Evolutionary conservation across 352 stramenopile species (phyloP), one percentile per base, ranked within the genome.

Genomic region (Phytophthora quininea): DNA sequence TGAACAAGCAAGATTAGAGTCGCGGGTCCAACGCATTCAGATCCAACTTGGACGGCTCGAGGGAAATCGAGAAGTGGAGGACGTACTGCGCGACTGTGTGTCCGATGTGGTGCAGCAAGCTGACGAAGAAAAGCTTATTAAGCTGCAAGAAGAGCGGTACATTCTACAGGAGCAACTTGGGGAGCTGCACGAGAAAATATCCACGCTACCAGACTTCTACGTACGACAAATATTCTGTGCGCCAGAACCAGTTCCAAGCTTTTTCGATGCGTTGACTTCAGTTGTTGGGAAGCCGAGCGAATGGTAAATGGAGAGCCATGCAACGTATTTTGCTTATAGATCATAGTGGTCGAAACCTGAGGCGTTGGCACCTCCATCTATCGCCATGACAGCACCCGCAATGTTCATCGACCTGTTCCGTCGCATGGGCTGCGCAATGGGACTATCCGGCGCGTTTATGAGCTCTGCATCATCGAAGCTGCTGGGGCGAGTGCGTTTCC

Each of bases 141-240:
- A 76, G 7, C 50, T 94, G 12, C 71, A 80, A 38, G 86, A 96
- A 38, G 88, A 96, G 65, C 83, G 86, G 12, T 73, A 76, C n/a
- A 74, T 90, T 30, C 59, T 96, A 35, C 83, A 92, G 52, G 73
- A 90, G 38, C 78, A 82, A 12, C 71, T 96, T 9, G 82, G 80
- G 14, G 81, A 94, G 47, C 60, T 96, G 29, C 88, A 90, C 50
- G 60, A 92, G 50, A 96, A 94, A 63, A 89, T 94, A 67, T 93
- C 88, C 45, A 90, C 82, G 11, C 72, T 94, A 42, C 88, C 88
- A 32, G 88, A 94, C 43, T 95, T 95, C 47, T 95, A 95, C 48
- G 81, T 94, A 52, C 84, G 86, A 42, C 78, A 94, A 71, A 90
- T 95, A 47, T 95, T 95, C 66, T 95, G 88, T 62, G 84, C 84